Evolutionary conservation across 345 rosid species (phyloP), one percentile per base, ranked within the genome.

Genomic region (Populus pruinosa): DNA sequence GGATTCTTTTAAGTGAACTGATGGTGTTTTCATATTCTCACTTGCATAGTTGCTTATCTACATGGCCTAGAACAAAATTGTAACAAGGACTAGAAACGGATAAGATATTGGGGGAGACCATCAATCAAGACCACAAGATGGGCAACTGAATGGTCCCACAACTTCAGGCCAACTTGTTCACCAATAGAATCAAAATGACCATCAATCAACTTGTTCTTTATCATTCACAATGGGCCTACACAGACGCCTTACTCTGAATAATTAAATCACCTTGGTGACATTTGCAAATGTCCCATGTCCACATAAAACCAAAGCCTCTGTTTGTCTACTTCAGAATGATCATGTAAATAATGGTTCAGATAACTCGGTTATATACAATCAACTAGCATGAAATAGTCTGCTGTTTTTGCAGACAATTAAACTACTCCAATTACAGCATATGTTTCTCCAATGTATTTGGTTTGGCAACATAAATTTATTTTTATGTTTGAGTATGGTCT

Each of bases 91-190:
- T 61, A 47, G 35, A 18, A 35, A 53, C 49, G 39, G 61, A 44
- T 59, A 61, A 77, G 49, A 31, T 21, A 27, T 65, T 31, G 69
- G 41, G 33, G 31, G 29, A 36, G 73, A 56, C 73, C 21, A 70
- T 11, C 38, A 17, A 16, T 70, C 43, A 77, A 41, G 61, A 70
- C 59, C 69, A 61, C 74, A 77, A 29, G 29, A 70, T 62, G 74
- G 74, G 33, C 74, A 61, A 35, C 3, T 56, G 59, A 25, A 69
- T 47, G 65, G 72, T 66, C 8, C 36, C 64, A 31, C 33, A 75
- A 29, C 12, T 67, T 75, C 47, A 21, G 35, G 23, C 71, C 62
- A 33, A 29, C 71, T 14, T n/a, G 69, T 17, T 62, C 12, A 35
- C 35, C 62, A 49, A 67, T 49, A 39, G 55, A 38, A 59, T 56